Conservation (phyloP, 345 rosid genomes). For the Eucalyptus erythrocorys region DNA sequence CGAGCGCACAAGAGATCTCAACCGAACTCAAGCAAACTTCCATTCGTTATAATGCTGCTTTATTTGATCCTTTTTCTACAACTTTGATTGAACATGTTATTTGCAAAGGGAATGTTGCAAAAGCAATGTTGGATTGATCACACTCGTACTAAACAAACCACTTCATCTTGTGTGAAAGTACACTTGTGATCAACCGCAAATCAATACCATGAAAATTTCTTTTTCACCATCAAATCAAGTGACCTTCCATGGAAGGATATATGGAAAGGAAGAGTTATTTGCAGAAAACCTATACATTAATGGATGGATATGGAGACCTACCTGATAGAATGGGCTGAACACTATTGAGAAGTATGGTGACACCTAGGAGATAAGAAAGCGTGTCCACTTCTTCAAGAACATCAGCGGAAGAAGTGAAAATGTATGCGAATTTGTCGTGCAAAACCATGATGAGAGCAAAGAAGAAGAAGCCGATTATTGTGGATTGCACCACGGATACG, state of each 20-base stretch:
- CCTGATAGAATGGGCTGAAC: slow-evolving; percentile 31
- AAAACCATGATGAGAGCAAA: slow-evolving; percentile 8
- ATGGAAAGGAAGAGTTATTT: background rate
- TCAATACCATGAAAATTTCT: background rate
- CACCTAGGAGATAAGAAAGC: slow-evolving; percentile 5
- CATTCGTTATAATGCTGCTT: background rate
- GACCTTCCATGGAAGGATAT: background rate
- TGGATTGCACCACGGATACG: slow-evolving; percentile 11
- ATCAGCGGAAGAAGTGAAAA: slow-evolving; percentile 15
- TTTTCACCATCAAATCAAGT: background rate
- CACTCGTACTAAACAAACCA: background rate
- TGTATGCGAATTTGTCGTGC: slow-evolving; percentile 1
- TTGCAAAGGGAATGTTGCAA: background rate
- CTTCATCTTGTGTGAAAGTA: background rate
- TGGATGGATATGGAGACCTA: background rate
- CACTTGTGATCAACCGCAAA: background rate
- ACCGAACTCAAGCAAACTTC: background rate
- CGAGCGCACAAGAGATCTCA: background rate
- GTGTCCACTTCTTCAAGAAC: slow-evolving; percentile 13
- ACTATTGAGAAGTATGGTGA: slow-evolving; percentile 24
- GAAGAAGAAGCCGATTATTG: slow-evolving; percentile 11
- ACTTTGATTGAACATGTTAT: background rate
- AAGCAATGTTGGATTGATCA: background rate
- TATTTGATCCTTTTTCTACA: background rate
- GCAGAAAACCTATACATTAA: background rate